These are phyloP conservation scores for Nakazawaea holstii DNA, from an alignment of 805 yeast genomes.

Conservation along the genomic window DNA sequence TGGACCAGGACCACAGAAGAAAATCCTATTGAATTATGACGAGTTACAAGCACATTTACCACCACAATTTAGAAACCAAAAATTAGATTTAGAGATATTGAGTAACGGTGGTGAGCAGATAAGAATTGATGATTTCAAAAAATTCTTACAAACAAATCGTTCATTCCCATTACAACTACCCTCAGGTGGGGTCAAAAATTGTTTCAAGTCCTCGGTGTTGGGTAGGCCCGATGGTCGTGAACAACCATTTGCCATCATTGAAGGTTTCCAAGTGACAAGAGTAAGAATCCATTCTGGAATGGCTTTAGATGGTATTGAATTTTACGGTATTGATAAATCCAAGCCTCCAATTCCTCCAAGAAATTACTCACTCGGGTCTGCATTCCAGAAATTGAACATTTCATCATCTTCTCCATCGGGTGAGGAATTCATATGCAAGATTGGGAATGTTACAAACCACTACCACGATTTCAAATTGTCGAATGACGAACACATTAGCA, in stretches of 20 bases:
- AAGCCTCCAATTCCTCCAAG: conserved; percentile 39
- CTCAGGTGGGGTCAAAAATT: not conserved
- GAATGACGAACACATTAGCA: conserved; percentile 53
- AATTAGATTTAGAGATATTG: conserved; percentile 48
- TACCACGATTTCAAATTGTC: conserved; percentile 53
- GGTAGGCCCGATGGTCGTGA: conserved; percentile 22
- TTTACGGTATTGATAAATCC: conserved; percentile 29
- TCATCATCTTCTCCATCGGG: conserved; percentile 4
- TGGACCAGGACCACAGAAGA: conserved; percentile 57
- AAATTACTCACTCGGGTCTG: conserved; percentile 24
- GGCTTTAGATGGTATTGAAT: conserved; percentile 78
- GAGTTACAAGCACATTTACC: conserved; percentile 36
- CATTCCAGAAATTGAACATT: conserved; percentile 1
- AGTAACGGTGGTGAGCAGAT: conserved; percentile 58
- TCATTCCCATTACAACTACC: conserved; percentile 14
- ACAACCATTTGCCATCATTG: conserved; percentile 25
- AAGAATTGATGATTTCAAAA: conserved; percentile 42
- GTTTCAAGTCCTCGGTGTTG: conserved; percentile 10
- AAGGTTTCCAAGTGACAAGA: conserved; percentile 34
- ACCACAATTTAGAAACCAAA: conserved; percentile 24
- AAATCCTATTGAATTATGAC: conserved; percentile 42
- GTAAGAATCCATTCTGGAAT: conserved; percentile 68
- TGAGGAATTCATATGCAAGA: conserved; percentile 17
- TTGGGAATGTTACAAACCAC: conserved; percentile 50
- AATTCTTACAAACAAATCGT: conserved; percentile 21